These are phyloP conservation scores for Backusella australiensis DNA, from an alignment of 192 early-diverging fungal genomes.

Conservation along the genomic window DNA sequence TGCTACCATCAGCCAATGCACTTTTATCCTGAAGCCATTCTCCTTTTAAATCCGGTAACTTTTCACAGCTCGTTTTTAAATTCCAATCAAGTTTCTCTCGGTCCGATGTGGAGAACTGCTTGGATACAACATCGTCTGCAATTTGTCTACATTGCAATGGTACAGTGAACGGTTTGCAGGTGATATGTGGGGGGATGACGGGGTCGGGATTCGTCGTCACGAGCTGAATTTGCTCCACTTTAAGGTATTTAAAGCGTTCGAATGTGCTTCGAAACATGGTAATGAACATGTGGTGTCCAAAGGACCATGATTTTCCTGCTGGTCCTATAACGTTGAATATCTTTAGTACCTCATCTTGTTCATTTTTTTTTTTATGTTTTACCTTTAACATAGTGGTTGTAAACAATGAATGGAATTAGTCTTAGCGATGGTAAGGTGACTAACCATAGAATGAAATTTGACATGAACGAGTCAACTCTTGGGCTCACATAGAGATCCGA, in stretches of 20 bases:
- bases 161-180: conserved; percentile 5
- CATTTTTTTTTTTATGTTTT: neutral
- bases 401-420: neutral
- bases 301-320: conserved; percentile 42
- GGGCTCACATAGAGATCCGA: neutral
- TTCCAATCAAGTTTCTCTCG: conserved; percentile 38
- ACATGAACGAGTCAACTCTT: neutral
- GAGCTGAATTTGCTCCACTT: conserved; percentile 38
- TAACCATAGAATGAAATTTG: neutral
- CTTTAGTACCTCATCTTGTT: neutral
- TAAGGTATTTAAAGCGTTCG: conserved; percentile 11
- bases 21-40: conserved; percentile 41
- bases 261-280: conserved; percentile 30
- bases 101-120: conserved; percentile 28
- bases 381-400: neutral
- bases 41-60: conserved; percentile 23
- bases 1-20: conserved; percentile 34
- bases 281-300: conserved; percentile 30
- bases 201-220: conserved; percentile 16
- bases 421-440: neutral
- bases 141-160: conserved; percentile 25
- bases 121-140: conserved; percentile 31
- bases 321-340: conserved; percentile 30
- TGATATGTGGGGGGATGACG: conserved; percentile 8
- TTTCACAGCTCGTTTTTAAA: conserved; percentile 34